Conservation (phyloP, 2,329 filamentous ascomycete genomes). For the Diaporthe ampelina region DNA sequence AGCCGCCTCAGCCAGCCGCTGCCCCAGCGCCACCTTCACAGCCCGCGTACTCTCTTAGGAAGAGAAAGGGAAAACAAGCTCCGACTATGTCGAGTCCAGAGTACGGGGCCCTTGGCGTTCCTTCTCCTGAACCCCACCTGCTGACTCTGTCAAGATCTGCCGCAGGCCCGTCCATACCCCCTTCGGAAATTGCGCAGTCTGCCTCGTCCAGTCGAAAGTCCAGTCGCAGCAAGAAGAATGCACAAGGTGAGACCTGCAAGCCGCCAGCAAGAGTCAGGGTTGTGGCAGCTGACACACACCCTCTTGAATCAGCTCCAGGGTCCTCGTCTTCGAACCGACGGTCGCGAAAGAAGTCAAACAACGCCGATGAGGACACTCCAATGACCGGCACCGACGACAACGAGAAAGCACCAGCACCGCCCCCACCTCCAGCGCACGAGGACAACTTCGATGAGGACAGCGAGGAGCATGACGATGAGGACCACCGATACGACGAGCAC, state of each 20-base stretch:
- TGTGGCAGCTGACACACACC: constrained; percentile 41
- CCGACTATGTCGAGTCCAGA: constrained; percentile 81
- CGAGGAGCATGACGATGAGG: constrained; percentile 67
- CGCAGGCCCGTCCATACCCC: constrained; percentile 74
- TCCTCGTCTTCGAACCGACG: constrained; percentile 58
- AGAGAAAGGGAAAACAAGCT: constrained; percentile 71
- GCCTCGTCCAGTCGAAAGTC: constrained; percentile 80
- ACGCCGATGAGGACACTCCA: constrained; percentile 71
- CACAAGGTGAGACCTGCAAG: constrained; percentile 53
- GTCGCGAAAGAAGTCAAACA: constrained; percentile 67
- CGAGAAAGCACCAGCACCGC: constrained; percentile 57
- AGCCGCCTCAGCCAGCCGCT: constrained; percentile 55
- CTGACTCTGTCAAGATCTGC: constrained; percentile 46
- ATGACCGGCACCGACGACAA: constrained; percentile 79
- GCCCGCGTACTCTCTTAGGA: constrained; percentile 59
- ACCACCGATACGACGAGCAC: constrained; percentile 62
- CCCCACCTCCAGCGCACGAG: constrained; percentile 60
- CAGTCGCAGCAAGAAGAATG: constrained; percentile 76
- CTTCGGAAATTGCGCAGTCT: constrained; percentile 68
- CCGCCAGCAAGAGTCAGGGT: not conserved
- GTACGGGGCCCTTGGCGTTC: constrained; percentile 60
- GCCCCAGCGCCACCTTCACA: constrained; percentile 48
- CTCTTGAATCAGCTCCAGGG: constrained; percentile 51
- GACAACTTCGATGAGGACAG: constrained; percentile 58
- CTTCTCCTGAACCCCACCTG: not conserved